phyloP scores from a whole-genome alignment of 2,329 filamentous ascomycete genomes.

The Pseudocercospora vitis region DNA sequence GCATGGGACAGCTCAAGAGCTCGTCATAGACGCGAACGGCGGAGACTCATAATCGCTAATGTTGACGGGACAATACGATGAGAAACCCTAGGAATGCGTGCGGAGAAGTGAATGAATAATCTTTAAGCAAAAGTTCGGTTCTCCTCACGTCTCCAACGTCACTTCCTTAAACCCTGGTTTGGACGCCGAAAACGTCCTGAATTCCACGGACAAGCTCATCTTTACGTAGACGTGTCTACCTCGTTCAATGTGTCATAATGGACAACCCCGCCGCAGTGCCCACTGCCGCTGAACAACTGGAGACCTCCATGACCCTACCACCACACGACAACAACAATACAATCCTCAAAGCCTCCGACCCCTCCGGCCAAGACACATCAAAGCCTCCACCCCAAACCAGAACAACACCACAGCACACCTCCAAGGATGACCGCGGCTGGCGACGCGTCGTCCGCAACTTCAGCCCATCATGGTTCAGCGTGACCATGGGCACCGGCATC shows the following conservation, averaged over 20 bases:
- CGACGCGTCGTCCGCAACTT: conserved; percentile 35
- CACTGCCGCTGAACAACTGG: conserved; percentile 7
- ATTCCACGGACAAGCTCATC: no score
- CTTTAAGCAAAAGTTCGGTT: background rate
- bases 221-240: background rate
- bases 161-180: background rate
- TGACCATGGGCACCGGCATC: conserved; percentile 57
- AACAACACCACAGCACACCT: background rate
- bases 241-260: background rate
- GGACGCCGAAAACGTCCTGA: no score
- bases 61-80: no score
- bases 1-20: no score
- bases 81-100: no score
- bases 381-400: background rate
- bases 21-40: no score
- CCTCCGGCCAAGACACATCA: conserved; percentile 5
- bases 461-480: conserved; percentile 23
- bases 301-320: background rate
- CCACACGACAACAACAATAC: background rate
- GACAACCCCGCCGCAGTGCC: conserved; percentile 10
- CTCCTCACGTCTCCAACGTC: no score
- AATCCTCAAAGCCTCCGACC: conserved; percentile 3
- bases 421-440: conserved; percentile 28
- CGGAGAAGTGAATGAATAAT: background rate
- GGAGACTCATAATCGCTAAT: no score